phyloP scores from a whole-genome alignment of 441 rosid genomes.

The Eruca vesicaria region DNA sequence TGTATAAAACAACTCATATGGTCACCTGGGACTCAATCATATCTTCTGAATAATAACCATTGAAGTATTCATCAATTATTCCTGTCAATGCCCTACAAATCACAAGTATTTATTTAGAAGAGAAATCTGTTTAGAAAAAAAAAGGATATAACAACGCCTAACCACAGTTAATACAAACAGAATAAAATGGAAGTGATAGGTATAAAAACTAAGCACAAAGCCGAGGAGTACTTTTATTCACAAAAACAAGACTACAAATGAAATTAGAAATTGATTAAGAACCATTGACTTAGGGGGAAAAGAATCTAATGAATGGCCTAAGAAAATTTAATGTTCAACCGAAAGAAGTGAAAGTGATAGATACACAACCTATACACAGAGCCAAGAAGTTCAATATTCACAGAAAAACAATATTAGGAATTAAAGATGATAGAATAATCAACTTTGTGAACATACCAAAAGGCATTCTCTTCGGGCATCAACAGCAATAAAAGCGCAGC shows the following conservation, averaged over 20 bases:
- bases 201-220: constrained; percentile 5
- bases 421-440: neutral
- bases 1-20: constrained; percentile 6
- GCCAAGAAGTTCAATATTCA: no score
- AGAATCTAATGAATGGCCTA: neutral
- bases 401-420: neutral
- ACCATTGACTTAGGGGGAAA: neutral
- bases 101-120: constrained; percentile 24
- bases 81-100: constrained; percentile 80
- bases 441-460: no score
- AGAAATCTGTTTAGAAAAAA: neutral
- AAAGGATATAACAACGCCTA: neutral
- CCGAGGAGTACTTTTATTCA: neutral
- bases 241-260: neutral
- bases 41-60: constrained; percentile 97
- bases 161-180: neutral
- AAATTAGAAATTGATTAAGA: neutral
- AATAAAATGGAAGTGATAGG: constrained; percentile 8
- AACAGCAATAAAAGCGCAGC: no score
- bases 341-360: no score
- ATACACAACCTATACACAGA: no score
- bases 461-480: no score
- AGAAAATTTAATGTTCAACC: neutral
- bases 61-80: constrained; percentile 92
- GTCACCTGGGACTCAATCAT: constrained; percentile 99